Percentiles rank a stretch among this genome's conserved stretches.
phyloP scores from a whole-genome alignment of 345 rosid species.

The Lagerstroemia speciosa region DNA sequence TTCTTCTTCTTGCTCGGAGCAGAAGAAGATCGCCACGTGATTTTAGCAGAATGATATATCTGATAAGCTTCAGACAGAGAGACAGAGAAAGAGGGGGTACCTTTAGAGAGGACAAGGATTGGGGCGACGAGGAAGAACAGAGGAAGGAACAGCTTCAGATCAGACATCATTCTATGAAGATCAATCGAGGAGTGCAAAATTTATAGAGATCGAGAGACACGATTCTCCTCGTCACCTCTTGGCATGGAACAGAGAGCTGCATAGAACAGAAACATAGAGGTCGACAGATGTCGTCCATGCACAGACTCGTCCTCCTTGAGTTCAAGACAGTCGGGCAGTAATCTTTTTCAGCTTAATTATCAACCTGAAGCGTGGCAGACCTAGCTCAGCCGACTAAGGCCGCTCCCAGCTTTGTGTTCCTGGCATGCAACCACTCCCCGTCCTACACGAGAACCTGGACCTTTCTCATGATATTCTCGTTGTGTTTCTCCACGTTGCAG shows the following conservation, averaged over 20 bases:
- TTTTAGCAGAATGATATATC: not conserved
- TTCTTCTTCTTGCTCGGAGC: constrained; percentile 20
- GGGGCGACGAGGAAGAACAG: not conserved
- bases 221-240: not conserved
- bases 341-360: not conserved
- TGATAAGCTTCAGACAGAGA: not conserved
- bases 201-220: not conserved
- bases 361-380: not conserved
- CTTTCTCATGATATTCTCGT: not conserved
- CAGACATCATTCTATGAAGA: not conserved
- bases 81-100: not conserved
- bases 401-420: constrained; percentile 62
- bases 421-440: constrained; percentile 66
- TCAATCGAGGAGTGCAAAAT: not conserved
- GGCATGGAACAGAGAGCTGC: not conserved
- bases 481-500: not conserved
- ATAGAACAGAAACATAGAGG: not conserved
- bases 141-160: not conserved
- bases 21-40: not conserved
- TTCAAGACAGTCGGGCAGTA: not conserved
- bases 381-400: constrained; percentile 51
- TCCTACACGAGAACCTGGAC: constrained; percentile 33
- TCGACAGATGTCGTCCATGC: not conserved
- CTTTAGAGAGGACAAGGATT: not conserved
- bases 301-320: not conserved